Conservation (phyloP, 352 stramenopile species). For the Pythium aristosporum region DNA sequence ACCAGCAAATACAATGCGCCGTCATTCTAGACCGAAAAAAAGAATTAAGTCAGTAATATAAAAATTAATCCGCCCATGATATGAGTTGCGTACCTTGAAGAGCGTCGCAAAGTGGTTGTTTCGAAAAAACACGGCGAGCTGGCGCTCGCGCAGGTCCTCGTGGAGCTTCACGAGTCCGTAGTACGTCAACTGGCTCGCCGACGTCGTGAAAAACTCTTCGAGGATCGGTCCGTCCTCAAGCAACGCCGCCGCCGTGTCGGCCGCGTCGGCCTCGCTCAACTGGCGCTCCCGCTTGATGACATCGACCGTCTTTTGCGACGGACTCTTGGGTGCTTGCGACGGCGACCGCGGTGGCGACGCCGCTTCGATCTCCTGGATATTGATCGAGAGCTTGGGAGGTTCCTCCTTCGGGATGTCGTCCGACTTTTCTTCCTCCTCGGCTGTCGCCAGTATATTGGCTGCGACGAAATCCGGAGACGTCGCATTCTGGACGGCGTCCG, state of each 20-base stretch:
- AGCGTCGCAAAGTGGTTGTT: conserved; percentile 99
- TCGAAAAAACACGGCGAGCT: conserved; percentile 96
- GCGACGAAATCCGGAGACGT: neutral
- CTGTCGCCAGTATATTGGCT: neutral
- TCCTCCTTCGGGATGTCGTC: neutral
- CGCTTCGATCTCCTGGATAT: conserved; percentile 26
- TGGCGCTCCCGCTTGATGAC: conserved; percentile 77
- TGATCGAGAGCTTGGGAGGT: conserved; percentile 37
- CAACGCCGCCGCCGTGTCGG: conserved; percentile 53
- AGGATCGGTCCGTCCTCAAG: conserved; percentile 80
- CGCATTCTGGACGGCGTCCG: conserved; percentile 1
- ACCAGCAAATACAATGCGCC: conserved; percentile 94
- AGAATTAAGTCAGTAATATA: neutral
- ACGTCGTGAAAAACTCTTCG: conserved; percentile 90
- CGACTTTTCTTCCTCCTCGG: neutral
- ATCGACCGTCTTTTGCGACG: conserved; percentile 65
- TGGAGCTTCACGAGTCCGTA: conserved; percentile 93
- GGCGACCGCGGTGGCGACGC: conserved; percentile 23
- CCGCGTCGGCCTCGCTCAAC: conserved; percentile 65
- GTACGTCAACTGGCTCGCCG: conserved; percentile 94
- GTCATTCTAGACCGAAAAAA: conserved; percentile 61
- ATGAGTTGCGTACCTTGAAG: conserved; percentile 75
- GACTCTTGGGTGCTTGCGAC: conserved; percentile 51
- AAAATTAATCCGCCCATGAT: no score
- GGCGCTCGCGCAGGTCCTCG: conserved; percentile 86